These are phyloP conservation scores for Pontederia crassipes DNA, from an alignment of 176 grass and related monocot species.

Conservation along the genomic window DNA sequence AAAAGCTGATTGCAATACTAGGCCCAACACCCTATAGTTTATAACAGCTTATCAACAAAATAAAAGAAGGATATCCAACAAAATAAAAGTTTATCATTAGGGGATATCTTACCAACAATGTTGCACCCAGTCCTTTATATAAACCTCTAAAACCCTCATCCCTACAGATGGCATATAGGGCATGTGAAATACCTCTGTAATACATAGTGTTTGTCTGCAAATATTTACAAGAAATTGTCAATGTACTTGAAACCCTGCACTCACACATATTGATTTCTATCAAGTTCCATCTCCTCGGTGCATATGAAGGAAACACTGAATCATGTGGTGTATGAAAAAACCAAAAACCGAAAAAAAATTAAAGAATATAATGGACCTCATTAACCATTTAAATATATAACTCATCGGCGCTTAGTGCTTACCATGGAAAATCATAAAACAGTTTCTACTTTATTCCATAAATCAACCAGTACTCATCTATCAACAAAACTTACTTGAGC, in stretches of 20 bases:
- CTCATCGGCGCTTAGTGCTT: too few relatives aligned
- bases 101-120: slow-evolving; percentile 51
- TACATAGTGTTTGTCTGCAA: slow-evolving; percentile 79
- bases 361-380: too few relatives aligned
- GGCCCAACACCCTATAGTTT: slow-evolving; percentile 79
- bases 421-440: too few relatives aligned
- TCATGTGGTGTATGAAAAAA: too few relatives aligned
- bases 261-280: neutral
- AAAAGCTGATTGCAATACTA: slow-evolving; percentile 97
- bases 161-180: slow-evolving; percentile 71
- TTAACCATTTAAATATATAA: too few relatives aligned
- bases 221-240: slow-evolving; percentile 7
- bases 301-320: too few relatives aligned
- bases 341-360: too few relatives aligned
- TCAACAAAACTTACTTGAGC: slow-evolving; percentile 55
- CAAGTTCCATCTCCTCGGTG: too few relatives aligned
- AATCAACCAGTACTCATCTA: neutral
- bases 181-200: slow-evolving; percentile 94
- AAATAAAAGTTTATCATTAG: neutral
- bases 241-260: neutral
- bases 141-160: slow-evolving; percentile 77
- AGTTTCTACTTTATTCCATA: too few relatives aligned
- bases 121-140: slow-evolving; percentile 93
- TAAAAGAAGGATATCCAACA: neutral
- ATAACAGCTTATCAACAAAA: slow-evolving; percentile 8